Evolutionary conservation across 1,284 basidiomycete genomes (phyloP), one percentile per base, ranked within the genome.

Genomic region (Afroboletus lepidellus): DNA sequence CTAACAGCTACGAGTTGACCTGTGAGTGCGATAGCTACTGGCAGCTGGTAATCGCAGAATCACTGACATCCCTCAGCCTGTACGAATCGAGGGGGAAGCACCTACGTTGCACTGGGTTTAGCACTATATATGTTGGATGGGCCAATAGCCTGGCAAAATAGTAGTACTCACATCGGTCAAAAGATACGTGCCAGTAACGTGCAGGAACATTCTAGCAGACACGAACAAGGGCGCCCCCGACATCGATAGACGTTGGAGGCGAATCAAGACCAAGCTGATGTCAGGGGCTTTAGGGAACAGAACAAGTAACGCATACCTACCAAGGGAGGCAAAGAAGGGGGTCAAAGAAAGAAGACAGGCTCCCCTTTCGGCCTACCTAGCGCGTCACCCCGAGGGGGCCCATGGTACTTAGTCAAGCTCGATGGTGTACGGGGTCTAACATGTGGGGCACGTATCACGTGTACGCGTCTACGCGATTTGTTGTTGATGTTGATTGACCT

Each of bases 1-100:
- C 21, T 13, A 12, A 56, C 23, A 6, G 30, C 39, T 33, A 16
- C 36, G 32, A 38, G 13, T 74, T 53, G 50, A 83, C 85, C 81
- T 34, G 62, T 63, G 27, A 88, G 67, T 16, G 81, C 72, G 15
- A 74, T 61, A 47, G 77, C 75, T 83, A 77, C 62, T 89, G 77
- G 67, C 85, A 86, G 21, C 56, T 46, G 1, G 71, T 66, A 50
- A 89, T 67, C 0, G 64, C 55, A 0, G 61, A n/a, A n/a, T n/a
- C n/a, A n/a, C n/a, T n/a, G n/a, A n/a, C n/a, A n/a, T n/a, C n/a
- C n/a, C n/a, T n/a, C n/a, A n/a, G n/a, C n/a, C n/a, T n/a, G n/a
- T n/a, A n/a, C n/a, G n/a, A n/a, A n/a, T n/a, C 24, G 12, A 15
- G n/a, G 13, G 24, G 2, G 16, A 5, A 7, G 18, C 5, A 64